Percentiles rank a stretch among this genome's conserved stretches.
Evolutionary conservation across 139 green algal species (phyloP).

Genomic region (Picochlorum costavermella): DNA sequence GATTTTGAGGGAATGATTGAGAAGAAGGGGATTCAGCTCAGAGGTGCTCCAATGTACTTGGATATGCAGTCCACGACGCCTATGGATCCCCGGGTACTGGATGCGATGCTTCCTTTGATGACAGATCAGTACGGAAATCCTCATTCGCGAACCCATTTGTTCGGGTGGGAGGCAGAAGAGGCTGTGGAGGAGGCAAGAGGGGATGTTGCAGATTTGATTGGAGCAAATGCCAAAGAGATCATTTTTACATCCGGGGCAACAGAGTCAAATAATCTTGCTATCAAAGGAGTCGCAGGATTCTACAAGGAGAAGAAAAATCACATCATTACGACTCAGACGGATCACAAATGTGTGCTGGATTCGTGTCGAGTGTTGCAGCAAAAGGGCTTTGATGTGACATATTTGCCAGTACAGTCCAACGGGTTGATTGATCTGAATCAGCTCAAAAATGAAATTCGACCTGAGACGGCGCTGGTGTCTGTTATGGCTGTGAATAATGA

Average conservation of each 20-base stretch:
- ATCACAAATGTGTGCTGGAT: conserved; percentile 97
- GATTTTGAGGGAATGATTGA: conserved; percentile 43
- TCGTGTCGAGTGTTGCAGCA: conserved; percentile 85
- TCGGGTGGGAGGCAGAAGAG: conserved; percentile 93
- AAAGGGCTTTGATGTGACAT: conserved; percentile 86
- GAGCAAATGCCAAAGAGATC: conserved; percentile 94
- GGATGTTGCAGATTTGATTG: conserved; percentile 78
- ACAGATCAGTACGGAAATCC: conserved; percentile 94
- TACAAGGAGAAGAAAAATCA: conserved; percentile 92
- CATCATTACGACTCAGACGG: conserved; percentile 83
- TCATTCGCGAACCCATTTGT: conserved; percentile 94
- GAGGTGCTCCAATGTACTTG: conserved; percentile 85
- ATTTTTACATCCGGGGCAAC: conserved; percentile 97
- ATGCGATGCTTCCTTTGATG: conserved; percentile 95
- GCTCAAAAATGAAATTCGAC: conserved; percentile 68
- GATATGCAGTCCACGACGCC: conserved; percentile 97
- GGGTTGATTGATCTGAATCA: conserved; percentile 77
- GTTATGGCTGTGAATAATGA: conserved; percentile 99
- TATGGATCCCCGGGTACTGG: conserved; percentile 88
- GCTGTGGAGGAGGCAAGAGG: conserved; percentile 81
- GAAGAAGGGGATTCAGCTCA: conserved; percentile 86
- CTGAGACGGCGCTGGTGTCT: conserved; percentile 76
- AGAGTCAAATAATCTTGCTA: conserved; percentile 95
- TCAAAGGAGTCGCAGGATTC: conserved; percentile 94
- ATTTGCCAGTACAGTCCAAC: conserved; percentile 82